Conservation (phyloP, 257 asterid genomes). For the Coffea eugenioides region DNA sequence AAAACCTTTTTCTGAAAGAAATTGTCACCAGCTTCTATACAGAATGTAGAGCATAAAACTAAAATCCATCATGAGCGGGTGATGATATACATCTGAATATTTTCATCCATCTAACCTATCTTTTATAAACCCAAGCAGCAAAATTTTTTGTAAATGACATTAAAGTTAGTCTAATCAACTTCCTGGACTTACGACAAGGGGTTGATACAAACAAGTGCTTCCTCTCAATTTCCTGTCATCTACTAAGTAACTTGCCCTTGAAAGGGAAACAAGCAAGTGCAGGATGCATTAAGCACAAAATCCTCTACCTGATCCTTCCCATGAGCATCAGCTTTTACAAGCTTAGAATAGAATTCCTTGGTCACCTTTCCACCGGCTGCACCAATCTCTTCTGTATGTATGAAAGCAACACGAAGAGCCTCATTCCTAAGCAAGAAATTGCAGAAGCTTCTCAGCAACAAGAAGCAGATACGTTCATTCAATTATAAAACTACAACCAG, state of each 20-base stretch:
- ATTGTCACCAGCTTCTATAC: neutral
- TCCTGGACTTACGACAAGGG: neutral
- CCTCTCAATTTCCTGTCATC: neutral
- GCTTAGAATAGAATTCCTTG: conserved; percentile 84
- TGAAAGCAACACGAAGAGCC: conserved; percentile 98
- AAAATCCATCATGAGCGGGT: neutral
- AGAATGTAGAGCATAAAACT: neutral
- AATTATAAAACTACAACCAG: neutral
- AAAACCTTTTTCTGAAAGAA: neutral
- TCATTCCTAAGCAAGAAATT: conserved; percentile 58
- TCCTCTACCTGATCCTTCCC: conserved; percentile 91
- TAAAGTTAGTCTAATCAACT: neutral
- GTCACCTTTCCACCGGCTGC: conserved; percentile 48
- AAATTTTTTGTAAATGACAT: neutral
- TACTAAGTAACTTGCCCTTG: neutral
- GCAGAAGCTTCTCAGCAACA: neutral
- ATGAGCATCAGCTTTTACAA: conserved; percentile 86
- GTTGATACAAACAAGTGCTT: neutral
- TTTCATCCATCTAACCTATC: neutral
- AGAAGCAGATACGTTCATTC: neutral
- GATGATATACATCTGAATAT: neutral
- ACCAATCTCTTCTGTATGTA: conserved; percentile 75
- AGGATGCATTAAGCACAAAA: neutral
- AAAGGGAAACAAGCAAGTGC: conserved; percentile 4
- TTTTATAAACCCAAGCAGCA: neutral